A percentile compares a stretch with the other conserved stretches of the same genome.
Conservation (phyloP, 371 early-diverging fungal species). For the Dipsacomyces acuminosporus region DNA sequence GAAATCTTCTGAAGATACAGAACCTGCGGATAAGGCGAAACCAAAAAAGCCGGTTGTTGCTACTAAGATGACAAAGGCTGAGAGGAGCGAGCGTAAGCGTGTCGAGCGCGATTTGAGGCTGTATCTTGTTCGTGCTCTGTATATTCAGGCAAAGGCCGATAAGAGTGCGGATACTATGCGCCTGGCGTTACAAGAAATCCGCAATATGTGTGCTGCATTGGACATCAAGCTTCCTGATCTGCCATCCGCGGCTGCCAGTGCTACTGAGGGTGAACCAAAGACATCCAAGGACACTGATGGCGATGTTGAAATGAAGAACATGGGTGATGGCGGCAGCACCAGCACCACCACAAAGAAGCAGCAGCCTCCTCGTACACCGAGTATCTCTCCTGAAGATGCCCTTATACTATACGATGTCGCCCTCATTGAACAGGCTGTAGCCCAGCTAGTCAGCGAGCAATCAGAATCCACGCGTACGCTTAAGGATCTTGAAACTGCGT, state of each 20-base stretch:
- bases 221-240: slow-evolving; percentile 43
- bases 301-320: slow-evolving; percentile 9
- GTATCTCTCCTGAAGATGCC: slow-evolving; percentile 53
- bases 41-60: too few species aligned
- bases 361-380: too few species aligned
- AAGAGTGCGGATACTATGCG: slow-evolving; percentile 68
- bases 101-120: slow-evolving; percentile 46
- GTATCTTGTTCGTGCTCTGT: slow-evolving; percentile 77
- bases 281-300: background rate
- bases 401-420: slow-evolving; percentile 71
- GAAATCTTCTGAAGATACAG: too few species aligned
- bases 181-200: slow-evolving; percentile 53
- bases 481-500: slow-evolving; percentile 54
- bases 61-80: slow-evolving; percentile 8
- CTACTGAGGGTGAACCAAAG: too few species aligned
- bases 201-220: slow-evolving; percentile 49
- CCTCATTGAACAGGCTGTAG: slow-evolving; percentile 77
- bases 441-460: slow-evolving; percentile 71
- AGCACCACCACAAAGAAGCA: too few species aligned
- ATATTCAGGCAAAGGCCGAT: slow-evolving; percentile 65
- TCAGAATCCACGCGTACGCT: slow-evolving; percentile 57
- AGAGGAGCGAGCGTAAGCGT: slow-evolving; percentile 17
- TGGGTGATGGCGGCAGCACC: background rate
- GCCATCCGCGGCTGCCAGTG: too few species aligned
- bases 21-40: background rate